Conservation (phyloP, 2,329 filamentous ascomycete species). For the Claviceps sp. region DNA sequence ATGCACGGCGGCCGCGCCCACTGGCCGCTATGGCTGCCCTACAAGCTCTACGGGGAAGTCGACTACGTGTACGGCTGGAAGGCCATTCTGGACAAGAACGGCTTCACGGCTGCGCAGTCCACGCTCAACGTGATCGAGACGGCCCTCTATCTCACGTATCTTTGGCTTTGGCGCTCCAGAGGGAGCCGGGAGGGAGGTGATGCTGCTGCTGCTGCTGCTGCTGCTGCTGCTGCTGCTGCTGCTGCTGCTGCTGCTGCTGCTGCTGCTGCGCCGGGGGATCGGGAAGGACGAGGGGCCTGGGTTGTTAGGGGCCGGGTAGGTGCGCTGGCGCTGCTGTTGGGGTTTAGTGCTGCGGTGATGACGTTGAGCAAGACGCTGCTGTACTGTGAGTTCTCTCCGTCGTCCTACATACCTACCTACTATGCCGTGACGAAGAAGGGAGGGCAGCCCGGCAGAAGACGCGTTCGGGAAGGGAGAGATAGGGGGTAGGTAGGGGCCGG, state of each 20-base stretch:
- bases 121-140: slow-evolving; percentile 57
- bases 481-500: too few species aligned
- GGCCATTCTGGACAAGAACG: slow-evolving; percentile 51
- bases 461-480: too few species aligned
- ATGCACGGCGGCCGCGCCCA: slow-evolving; percentile 69
- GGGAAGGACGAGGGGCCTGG: slow-evolving; percentile 1
- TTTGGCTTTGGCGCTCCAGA: slow-evolving; percentile 21
- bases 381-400: slow-evolving; percentile 34
- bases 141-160: slow-evolving; percentile 47
- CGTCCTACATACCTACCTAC: too few species aligned
- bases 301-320: slow-evolving; percentile 29
- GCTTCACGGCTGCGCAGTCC: slow-evolving; percentile 68
- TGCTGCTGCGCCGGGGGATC: too few species aligned
- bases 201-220: too few species aligned
- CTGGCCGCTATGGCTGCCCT: slow-evolving; percentile 60
- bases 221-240: too few species aligned
- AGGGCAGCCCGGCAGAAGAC: too few species aligned
- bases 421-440: neutral
- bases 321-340: slow-evolving; percentile 31
- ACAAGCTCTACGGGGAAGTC: slow-evolving; percentile 65
- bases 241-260: too few species aligned
- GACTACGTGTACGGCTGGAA: slow-evolving; percentile 75
- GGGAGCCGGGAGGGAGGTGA: neutral
- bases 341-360: slow-evolving; percentile 43
- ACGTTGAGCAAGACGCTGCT: slow-evolving; percentile 48